These are phyloP conservation scores for Penstemon eatonii DNA, from an alignment of 257 asterid species.

Conservation along the genomic window DNA sequence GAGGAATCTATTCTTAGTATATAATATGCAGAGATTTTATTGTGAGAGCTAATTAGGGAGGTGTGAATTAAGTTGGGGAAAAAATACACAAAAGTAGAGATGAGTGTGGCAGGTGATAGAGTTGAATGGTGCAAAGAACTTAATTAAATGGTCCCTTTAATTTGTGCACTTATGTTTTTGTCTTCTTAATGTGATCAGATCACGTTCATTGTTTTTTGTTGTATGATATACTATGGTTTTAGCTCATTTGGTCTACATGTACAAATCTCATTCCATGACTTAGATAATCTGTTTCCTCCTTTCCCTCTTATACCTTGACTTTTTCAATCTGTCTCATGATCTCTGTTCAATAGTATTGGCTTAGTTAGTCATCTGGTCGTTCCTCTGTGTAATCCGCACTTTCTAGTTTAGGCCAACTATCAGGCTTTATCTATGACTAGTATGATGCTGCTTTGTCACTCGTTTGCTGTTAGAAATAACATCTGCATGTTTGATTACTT, in stretches of 20 bases:
- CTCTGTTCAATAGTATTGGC: background rate
- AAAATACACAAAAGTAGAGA: background rate
- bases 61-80: background rate
- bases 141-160: background rate
- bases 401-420: background rate
- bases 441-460: background rate
- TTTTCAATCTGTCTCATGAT: background rate
- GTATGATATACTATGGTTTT: background rate
- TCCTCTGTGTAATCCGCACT: background rate
- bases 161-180: background rate
- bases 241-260: background rate
- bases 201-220: background rate
- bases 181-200: slow-evolving; percentile 1
- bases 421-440: background rate
- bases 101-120: background rate
- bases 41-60: slow-evolving; percentile 4
- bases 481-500: background rate
- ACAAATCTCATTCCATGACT: background rate
- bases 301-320: background rate
- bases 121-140: background rate
- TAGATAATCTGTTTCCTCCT: background rate
- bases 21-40: background rate
- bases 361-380: background rate
- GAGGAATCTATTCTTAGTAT: background rate
- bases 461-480: background rate